A percentile compares a stretch with the other conserved stretches of the same genome.
These are phyloP conservation scores for Lathyrus sativus DNA, from an alignment of 306 rosid species.

Conservation along the genomic window DNA sequence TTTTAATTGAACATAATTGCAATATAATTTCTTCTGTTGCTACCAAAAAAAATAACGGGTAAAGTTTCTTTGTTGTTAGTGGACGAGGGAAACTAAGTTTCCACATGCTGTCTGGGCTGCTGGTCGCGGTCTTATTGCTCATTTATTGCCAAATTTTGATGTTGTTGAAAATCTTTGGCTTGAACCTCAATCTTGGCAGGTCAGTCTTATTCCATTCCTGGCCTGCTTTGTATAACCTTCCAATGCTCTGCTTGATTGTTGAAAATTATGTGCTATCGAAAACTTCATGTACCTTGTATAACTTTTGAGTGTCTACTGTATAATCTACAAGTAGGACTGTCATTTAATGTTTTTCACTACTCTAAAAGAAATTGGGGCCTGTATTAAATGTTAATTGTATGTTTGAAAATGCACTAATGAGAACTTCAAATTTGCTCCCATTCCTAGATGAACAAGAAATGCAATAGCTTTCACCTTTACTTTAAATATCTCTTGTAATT, in stretches of 20 bases:
- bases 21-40: conserved; percentile 36
- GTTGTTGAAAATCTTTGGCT: conserved; percentile 89
- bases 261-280: conserved; percentile 10
- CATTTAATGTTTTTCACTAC: conserved; percentile 5
- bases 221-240: conserved; percentile 18
- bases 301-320: conserved; percentile 22
- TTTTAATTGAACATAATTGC: conserved; percentile 11
- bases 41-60: conserved; percentile 27
- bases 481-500: conserved; percentile 10
- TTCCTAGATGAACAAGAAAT: conserved; percentile 23
- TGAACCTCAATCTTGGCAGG: conserved; percentile 99
- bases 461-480: conserved; percentile 21
- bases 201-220: conserved; percentile 42
- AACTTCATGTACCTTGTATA: not conserved
- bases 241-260: conserved; percentile 21
- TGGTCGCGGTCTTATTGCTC: conserved; percentile 89
- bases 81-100: conserved; percentile 85
- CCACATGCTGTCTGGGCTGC: conserved; percentile 99
- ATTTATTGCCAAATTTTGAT: conserved; percentile 87
- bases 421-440: conserved; percentile 11
- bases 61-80: conserved; percentile 54
- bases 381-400: conserved; percentile 7
- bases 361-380: not conserved
- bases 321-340: conserved; percentile 12
- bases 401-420: not conserved